A percentile compares a stretch with the other conserved stretches of the same genome.
These are phyloP conservation scores for Quercus variabilis DNA, from an alignment of 306 rosid species.

Conservation along the genomic window DNA sequence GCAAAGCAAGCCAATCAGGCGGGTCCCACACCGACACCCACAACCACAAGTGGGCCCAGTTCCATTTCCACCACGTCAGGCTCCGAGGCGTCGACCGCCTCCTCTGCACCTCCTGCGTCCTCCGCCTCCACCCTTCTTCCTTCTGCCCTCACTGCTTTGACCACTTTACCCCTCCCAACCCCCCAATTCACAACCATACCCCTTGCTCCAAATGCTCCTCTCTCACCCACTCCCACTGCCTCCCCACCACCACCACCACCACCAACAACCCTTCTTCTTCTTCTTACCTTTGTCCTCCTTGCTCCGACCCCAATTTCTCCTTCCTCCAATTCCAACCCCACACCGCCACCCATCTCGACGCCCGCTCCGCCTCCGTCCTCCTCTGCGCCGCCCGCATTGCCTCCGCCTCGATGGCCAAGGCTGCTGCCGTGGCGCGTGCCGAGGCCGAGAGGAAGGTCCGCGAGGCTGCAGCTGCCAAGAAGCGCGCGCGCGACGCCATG, in stretches of 20 bases:
- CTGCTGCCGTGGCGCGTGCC: constrained; percentile 21
- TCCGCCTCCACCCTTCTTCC: constrained; percentile 58
- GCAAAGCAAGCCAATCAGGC: not conserved
- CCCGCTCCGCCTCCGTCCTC: constrained; percentile 31
- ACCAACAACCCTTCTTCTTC: constrained; percentile 23
- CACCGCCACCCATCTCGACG: constrained; percentile 17
- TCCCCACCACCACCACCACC: constrained; percentile 29
- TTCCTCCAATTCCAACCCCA: constrained; percentile 46
- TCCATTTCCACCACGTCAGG: constrained; percentile 48
- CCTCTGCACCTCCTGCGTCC: constrained; percentile 82
- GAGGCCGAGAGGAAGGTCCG: constrained; percentile 49
- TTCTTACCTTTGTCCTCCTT: constrained; percentile 55
- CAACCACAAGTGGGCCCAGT: constrained; percentile 1
- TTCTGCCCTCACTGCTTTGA: constrained; percentile 79
- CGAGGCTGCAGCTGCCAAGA: constrained; percentile 55
- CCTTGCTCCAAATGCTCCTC: constrained; percentile 73
- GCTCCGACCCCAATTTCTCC: constrained; percentile 48
- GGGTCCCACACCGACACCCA: too few relatives aligned
- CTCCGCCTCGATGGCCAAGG: constrained; percentile 34
- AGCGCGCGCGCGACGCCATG: constrained; percentile 60
- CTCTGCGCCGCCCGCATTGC: constrained; percentile 72
- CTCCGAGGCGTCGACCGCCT: constrained; percentile 49
- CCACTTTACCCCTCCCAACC: constrained; percentile 21
- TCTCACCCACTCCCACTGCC: constrained; percentile 62
- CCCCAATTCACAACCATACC: constrained; percentile 35